Evolutionary conservation across 2,329 filamentous ascomycete genomes (phyloP).

Genomic region (Claviceps cyperi): DNA sequence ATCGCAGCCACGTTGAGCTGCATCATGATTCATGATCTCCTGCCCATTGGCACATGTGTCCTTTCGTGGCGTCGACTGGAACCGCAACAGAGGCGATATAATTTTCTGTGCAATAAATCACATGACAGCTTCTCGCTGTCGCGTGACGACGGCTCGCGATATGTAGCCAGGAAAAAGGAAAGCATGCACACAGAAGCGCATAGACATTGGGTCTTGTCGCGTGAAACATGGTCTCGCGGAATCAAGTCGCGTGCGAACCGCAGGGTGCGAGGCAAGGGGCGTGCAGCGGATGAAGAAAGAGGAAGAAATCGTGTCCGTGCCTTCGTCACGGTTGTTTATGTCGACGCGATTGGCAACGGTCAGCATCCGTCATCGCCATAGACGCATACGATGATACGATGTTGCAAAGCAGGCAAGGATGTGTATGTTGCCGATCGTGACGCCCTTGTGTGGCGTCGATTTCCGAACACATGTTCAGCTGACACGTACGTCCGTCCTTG

Average conservation of each 20-base stretch:
- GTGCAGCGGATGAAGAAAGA: neutral
- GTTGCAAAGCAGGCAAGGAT: neutral
- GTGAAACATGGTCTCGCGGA: no score
- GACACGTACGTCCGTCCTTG: neutral
- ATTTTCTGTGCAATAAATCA: no score
- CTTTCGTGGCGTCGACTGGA: neutral
- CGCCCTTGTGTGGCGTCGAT: neutral
- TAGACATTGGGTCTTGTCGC: no score
- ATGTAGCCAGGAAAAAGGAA: neutral
- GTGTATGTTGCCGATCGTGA: neutral
- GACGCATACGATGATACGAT: neutral
- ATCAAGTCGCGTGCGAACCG: neutral
- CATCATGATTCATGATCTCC: neutral
- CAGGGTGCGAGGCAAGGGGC: neutral
- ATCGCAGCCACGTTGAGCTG: no score
- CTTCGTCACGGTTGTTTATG: neutral
- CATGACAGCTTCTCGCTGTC: no score
- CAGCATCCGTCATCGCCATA: neutral
- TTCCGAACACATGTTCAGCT: neutral
- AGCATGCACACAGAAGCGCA: neutral
- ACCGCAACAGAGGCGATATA: neutral
- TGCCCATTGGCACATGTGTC: neutral
- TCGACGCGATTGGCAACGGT: neutral
- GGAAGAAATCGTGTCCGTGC: neutral
- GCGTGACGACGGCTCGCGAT: no score